Evolutionary conservation across 2,329 filamentous ascomycete genomes (phyloP).

Genomic region (Paecilomyces dactylethromorphus): DNA sequence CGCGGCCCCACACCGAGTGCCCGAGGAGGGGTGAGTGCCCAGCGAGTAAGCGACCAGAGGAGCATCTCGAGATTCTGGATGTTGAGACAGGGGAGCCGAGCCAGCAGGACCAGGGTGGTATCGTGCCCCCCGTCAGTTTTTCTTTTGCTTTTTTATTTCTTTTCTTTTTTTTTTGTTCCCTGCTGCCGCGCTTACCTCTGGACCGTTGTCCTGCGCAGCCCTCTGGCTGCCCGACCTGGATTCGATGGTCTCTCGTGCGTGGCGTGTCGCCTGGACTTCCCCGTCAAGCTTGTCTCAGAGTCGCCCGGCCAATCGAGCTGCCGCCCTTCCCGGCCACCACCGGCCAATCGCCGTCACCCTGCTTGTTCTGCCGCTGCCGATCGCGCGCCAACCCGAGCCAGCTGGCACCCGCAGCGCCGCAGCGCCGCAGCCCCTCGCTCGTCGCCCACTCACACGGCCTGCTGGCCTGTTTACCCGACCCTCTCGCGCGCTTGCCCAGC

Average conservation of each 20-base stretch:
- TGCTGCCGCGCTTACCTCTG: background rate
- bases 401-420: constrained; percentile 19
- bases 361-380: constrained; percentile 27
- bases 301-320: constrained; percentile 15
- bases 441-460: background rate
- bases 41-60: constrained; percentile 1
- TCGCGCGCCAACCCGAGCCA: constrained; percentile 31
- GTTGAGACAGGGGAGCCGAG: background rate
- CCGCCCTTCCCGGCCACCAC: constrained; percentile 11
- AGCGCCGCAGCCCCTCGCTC: constrained; percentile 1
- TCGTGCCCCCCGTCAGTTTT: background rate
- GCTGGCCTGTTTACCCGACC: constrained; percentile 5
- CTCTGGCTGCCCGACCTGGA: background rate
- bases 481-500: constrained; percentile 9
- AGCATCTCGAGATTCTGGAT: background rate
- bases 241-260: constrained; percentile 5
- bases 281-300: constrained; percentile 17
- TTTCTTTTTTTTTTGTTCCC: background rate
- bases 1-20: background rate
- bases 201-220: background rate
- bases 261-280: constrained; percentile 23
- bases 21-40: background rate
- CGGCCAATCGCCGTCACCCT: background rate
- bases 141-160: no score
- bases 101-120: background rate